Conservation (phyloP, 768 basidiomycete species). For the Amanita polypyramis region DNA sequence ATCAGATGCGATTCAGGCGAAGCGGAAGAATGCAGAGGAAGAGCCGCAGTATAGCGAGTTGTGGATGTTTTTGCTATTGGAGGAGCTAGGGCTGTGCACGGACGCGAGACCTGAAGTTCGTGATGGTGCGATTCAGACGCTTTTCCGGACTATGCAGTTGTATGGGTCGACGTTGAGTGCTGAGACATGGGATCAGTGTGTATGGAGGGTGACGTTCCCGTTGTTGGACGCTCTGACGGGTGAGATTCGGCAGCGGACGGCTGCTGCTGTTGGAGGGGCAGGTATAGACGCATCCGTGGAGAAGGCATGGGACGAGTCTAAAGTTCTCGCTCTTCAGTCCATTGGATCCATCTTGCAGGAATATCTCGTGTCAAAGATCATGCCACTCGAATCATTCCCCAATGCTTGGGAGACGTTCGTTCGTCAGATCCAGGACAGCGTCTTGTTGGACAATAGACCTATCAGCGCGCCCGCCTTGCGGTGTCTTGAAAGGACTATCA, state of each 20-base stretch:
- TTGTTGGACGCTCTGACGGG: slow-evolving; percentile 61
- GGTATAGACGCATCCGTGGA: neutral
- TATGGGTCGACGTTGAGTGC: slow-evolving; percentile 80
- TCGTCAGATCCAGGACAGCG: slow-evolving; percentile 55
- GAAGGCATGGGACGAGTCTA: slow-evolving; percentile 75
- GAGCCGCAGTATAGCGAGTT: slow-evolving; percentile 71
- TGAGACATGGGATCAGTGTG: slow-evolving; percentile 81
- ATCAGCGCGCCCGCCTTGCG: slow-evolving; percentile 81
- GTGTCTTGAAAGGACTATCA: slow-evolving; percentile 71
- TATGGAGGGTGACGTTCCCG: slow-evolving; percentile 89
- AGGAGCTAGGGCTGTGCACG: slow-evolving; percentile 73
- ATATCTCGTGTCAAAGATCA: slow-evolving; percentile 66
- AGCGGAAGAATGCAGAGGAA: slow-evolving; percentile 52
- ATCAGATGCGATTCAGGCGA: slow-evolving; percentile 87
- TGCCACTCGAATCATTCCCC: slow-evolving; percentile 58
- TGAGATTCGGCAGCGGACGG: slow-evolving; percentile 37
- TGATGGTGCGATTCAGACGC: slow-evolving; percentile 88
- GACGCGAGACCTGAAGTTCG: slow-evolving; percentile 83
- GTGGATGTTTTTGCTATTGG: slow-evolving; percentile 89
- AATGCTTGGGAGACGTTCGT: slow-evolving; percentile 73
- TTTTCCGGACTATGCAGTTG: slow-evolving; percentile 89
- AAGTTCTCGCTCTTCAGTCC: slow-evolving; percentile 75
- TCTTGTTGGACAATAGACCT: slow-evolving; percentile 53
- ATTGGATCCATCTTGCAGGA: slow-evolving; percentile 77
- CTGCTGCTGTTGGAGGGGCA: slow-evolving; percentile 7